These are phyloP conservation scores for Ceratobasidium sp. DNA, from an alignment of 1,284 basidiomycete species.

Conservation along the genomic window DNA sequence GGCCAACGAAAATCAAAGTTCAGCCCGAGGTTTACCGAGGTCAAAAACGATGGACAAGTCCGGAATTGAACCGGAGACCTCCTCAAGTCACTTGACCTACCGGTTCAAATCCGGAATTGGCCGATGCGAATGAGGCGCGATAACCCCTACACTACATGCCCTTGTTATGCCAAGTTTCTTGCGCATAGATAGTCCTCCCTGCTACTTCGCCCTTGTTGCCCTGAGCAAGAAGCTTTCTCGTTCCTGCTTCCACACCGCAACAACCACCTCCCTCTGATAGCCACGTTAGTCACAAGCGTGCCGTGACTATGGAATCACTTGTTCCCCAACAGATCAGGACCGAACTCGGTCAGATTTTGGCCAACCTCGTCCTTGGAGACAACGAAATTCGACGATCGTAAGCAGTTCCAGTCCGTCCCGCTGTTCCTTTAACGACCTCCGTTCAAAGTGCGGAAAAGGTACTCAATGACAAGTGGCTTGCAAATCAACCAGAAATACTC, in stretches of 20 bases:
- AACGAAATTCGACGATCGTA: conserved; percentile 76
- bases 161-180: not conserved
- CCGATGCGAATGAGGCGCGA: conserved; percentile 31
- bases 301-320: conserved; percentile 45
- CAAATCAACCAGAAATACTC: conserved; percentile 76
- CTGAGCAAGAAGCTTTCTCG: conserved; percentile 5
- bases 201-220: not conserved
- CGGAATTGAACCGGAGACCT: conserved; percentile 29
- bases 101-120: conserved; percentile 23
- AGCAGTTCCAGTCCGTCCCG: conserved; percentile 47
- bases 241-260: not conserved
- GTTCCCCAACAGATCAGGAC: conserved; percentile 46
- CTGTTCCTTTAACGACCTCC: conserved; percentile 16
- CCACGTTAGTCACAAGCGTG: too few species aligned
- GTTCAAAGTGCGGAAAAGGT: conserved; percentile 70
- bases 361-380: conserved; percentile 79
- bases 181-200: not conserved
- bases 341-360: conserved; percentile 73
- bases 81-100: not conserved
- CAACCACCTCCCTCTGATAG: not conserved
- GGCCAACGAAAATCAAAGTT: not conserved
- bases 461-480: conserved; percentile 71
- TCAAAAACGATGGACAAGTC: conserved; percentile 7
- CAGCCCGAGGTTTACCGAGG: not conserved
- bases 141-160: conserved; percentile 37